A percentile compares a stretch with the other conserved stretches of the same genome.
Conservation (phyloP, 305 asterid species). For the Plantago rigida region DNA sequence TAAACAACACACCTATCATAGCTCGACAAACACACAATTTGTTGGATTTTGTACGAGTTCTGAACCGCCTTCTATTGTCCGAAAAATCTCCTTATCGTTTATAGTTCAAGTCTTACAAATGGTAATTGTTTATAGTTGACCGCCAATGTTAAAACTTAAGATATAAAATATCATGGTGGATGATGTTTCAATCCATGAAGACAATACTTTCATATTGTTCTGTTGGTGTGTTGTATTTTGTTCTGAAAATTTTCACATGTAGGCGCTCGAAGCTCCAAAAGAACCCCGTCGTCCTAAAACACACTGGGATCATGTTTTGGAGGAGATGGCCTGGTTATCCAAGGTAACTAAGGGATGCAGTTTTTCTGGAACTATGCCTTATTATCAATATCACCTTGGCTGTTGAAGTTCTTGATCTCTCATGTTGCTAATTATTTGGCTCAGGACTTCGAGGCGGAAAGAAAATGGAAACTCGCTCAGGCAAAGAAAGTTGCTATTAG, state of each 20-base stretch:
- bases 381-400: background rate
- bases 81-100: too few species aligned
- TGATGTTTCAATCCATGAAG: slow-evolving; percentile 17
- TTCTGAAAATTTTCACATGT: slow-evolving; percentile 14
- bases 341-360: slow-evolving; percentile 43
- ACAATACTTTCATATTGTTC: slow-evolving; percentile 2
- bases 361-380: slow-evolving; percentile 13
- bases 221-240: slow-evolving; percentile 13
- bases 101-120: too few species aligned
- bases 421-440: slow-evolving; percentile 16
- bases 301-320: slow-evolving; percentile 99
- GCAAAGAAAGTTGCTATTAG: slow-evolving; percentile 91
- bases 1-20: too few species aligned
- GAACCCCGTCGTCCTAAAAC: slow-evolving; percentile 90
- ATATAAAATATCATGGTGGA: background rate
- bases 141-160: background rate
- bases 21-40: too few species aligned
- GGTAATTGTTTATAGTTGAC: background rate
- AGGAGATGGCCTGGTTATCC: slow-evolving; percentile 98
- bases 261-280: slow-evolving; percentile 93
- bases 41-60: too few species aligned
- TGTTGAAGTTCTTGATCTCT: slow-evolving; percentile 15
- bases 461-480: slow-evolving; percentile 95
- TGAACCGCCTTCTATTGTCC: too few species aligned
- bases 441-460: slow-evolving; percentile 97